phyloP scores from a whole-genome alignment of 495 filamentous ascomycete genomes.

The Achaetomiella virescens region DNA sequence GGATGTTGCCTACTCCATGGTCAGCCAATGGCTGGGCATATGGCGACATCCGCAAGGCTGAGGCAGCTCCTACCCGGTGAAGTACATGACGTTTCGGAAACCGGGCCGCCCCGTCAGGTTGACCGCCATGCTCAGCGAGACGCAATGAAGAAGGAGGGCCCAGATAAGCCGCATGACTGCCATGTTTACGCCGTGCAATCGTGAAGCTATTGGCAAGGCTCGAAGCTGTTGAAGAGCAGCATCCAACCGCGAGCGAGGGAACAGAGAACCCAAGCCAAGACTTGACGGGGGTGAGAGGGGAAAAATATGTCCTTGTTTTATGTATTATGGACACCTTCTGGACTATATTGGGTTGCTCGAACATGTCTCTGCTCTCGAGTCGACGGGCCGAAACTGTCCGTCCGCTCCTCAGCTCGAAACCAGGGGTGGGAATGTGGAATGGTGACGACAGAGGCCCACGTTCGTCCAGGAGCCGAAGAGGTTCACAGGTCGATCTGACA shows the following conservation, averaged over 20 bases:
- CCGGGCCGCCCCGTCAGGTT: conserved; percentile 10
- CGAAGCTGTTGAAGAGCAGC: not conserved
- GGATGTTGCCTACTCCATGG: conserved; percentile 44
- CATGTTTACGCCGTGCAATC: not conserved
- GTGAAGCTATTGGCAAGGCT: not conserved
- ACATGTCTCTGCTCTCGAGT: no score
- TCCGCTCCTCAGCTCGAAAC: no score
- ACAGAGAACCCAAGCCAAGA: no score
- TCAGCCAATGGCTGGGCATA: not conserved
- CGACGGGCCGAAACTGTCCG: not conserved
- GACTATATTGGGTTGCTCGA: no score
- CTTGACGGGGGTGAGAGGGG: no score
- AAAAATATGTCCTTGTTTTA: no score
- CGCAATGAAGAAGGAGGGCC: conserved; percentile 9
- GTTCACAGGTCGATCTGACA: no score
- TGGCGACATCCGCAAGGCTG: not conserved
- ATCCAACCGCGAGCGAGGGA: no score
- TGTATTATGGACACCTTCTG: no score
- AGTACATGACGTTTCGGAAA: conserved; percentile 52
- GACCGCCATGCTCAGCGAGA: conserved; percentile 17
- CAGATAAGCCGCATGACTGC: conserved; percentile 7
- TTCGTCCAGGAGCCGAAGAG: not conserved
- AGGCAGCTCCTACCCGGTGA: conserved; percentile 44
- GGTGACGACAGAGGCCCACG: not conserved
- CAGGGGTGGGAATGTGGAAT: not conserved